Base-by-base conservation (phyloP, 352 stramenopile species). In the Phytophthora fragariaefolia region DNA sequence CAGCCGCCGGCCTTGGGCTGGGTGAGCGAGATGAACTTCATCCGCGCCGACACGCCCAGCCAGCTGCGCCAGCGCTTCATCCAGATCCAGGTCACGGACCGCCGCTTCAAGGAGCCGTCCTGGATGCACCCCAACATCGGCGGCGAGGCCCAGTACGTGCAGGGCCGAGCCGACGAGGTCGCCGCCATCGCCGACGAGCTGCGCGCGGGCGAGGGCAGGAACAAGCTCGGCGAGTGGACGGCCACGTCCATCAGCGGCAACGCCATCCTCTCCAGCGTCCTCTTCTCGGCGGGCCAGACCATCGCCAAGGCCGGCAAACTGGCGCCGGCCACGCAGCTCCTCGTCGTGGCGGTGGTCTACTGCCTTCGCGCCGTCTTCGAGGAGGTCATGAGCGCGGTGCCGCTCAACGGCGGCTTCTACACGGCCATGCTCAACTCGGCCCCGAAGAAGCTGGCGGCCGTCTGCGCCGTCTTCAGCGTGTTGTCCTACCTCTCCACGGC, bases 341-440 rank as follows among this genome's bases (percentile, higher is more conserved):
- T 96, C 23, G 90, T 97, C 10, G 82, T 88, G 1, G 57, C 64
- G 28, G 77, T 87, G 23, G 69, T 90, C 43, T 90, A 88, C 60
- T 82, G 74, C 50, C 80, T 83, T 13, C 82, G 82, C n/a, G 90
- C 84, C 58, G 92, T 97, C 18, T 97, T 97, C 69, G 84, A 88
- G 43, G 92, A 98, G 63, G 91, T 91, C 9, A 93, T 97, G 62
- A 95, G 80, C 48, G 92, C 92, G 2, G 80, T 98, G 13, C 90
- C 90, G 4, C 78, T 96, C 57, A 97, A 98, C 67, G 92, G 92
- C 24, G 92, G 92, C n/a, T 91, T 89, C 23, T 98, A 97, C 72
- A 98, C 95, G 63, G 84, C 91, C 18, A 84, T 98, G 47, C 72
- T 98, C 24, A 97, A 98, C 69, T 93, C 88, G 10, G 96, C 89